These are phyloP conservation scores for Neonectria coccinea DNA, from an alignment of 2,329 filamentous ascomycete species.

Conservation along the genomic window DNA sequence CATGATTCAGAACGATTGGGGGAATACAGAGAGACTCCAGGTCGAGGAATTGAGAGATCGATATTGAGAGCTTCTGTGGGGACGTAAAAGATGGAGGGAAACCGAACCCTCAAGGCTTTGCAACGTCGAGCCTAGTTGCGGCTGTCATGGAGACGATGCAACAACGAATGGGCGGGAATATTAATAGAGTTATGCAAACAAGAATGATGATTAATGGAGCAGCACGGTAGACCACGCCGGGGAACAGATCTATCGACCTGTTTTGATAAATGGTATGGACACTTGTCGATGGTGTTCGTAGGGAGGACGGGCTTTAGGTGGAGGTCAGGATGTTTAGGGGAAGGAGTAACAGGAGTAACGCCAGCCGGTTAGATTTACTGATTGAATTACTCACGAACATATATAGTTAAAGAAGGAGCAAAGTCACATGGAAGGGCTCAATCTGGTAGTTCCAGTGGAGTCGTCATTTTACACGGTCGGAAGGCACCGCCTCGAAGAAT, in stretches of 20 bases:
- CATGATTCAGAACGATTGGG: constrained; percentile 1
- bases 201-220: constrained; percentile 29
- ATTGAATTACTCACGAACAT: neutral
- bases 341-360: constrained; percentile 34
- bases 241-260: constrained; percentile 20
- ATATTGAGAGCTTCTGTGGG: neutral
- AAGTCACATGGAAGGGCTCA: neutral
- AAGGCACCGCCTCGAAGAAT: neutral
- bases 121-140: neutral
- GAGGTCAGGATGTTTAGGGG: constrained; percentile 28
- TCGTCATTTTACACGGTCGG: neutral
- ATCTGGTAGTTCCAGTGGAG: neutral
- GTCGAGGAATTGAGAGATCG: neutral
- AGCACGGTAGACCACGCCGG: constrained; percentile 16
- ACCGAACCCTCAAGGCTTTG: neutral
- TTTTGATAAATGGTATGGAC: constrained; percentile 37
- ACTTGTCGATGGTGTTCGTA: constrained; percentile 37
- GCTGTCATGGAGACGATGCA: constrained; percentile 19
- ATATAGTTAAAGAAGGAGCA: neutral
- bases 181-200: constrained; percentile 18
- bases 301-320: constrained; percentile 33
- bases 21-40: neutral
- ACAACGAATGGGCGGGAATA: constrained; percentile 40
- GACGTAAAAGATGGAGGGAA: neutral
- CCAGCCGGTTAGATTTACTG: neutral